A percentile compares a stretch with the other conserved stretches of the same genome.
Evolutionary conservation across 2,329 filamentous ascomycete species (phyloP).

Genomic region (Colletotrichum melonis): DNA sequence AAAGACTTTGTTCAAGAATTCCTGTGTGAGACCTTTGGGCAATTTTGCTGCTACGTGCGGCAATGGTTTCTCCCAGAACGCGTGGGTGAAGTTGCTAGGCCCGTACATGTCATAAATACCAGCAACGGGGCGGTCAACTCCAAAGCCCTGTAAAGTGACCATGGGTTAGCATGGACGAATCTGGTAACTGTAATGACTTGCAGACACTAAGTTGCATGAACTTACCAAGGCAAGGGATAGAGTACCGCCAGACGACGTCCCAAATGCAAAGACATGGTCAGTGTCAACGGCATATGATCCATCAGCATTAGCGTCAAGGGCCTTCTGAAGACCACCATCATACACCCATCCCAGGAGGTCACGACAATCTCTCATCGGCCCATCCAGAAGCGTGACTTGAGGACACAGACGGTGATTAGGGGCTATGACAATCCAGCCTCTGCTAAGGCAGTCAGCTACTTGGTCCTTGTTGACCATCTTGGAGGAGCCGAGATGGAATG

Average conservation of each 20-base stretch:
- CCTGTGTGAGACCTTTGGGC: conserved; percentile 38
- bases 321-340: conserved; percentile 41
- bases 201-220: neutral
- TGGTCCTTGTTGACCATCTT: conserved; percentile 52
- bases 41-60: conserved; percentile 44
- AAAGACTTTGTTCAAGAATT: conserved; percentile 50
- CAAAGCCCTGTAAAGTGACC: conserved; percentile 46
- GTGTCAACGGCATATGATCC: conserved; percentile 39
- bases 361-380: conserved; percentile 47
- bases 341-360: conserved; percentile 50
- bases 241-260: conserved; percentile 50
- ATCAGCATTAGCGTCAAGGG: conserved; percentile 29
- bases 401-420: conserved; percentile 47
- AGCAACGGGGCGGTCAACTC: conserved; percentile 45
- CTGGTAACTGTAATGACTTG: neutral
- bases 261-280: conserved; percentile 48
- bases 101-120: conserved; percentile 56
- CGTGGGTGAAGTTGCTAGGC: conserved; percentile 50
- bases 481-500: conserved; percentile 54
- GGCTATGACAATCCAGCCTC: conserved; percentile 51
- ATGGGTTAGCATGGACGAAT: neutral
- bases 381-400: conserved; percentile 45
- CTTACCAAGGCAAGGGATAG: conserved; percentile 49
- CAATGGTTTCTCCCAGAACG: conserved; percentile 49
- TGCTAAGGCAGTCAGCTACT: conserved; percentile 48